These are phyloP conservation scores for Sicyos baderoa DNA, from an alignment of 306 rosid species.

Conservation along the genomic window DNA sequence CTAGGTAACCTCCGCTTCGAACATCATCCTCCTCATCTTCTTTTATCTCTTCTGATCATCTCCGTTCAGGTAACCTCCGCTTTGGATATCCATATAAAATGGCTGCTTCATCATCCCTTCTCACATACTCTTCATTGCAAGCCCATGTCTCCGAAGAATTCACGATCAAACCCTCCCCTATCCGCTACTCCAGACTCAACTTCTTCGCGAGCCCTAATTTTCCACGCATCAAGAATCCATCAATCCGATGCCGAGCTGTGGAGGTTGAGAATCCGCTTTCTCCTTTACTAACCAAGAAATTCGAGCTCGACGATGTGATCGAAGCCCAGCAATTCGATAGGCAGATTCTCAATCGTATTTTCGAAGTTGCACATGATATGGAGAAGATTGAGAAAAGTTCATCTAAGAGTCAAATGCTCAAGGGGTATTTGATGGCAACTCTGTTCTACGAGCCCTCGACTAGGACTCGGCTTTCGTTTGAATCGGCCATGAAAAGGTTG, in stretches of 20 bases:
- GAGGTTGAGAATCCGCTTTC: constrained; percentile 37
- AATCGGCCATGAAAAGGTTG: constrained; percentile 89
- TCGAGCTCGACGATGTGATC: constrained; percentile 71
- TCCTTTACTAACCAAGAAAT: constrained; percentile 40
- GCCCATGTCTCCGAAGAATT: constrained; percentile 28
- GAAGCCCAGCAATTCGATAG: constrained; percentile 83
- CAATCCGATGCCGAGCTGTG: constrained; percentile 32
- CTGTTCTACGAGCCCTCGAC: constrained; percentile 89
- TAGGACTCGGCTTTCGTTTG: constrained; percentile 83
- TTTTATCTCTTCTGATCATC: too few species aligned
- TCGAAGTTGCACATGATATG: constrained; percentile 69
- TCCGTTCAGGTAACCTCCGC: too few species aligned
- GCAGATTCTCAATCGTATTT: constrained; percentile 52
- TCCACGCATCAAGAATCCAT: constrained; percentile 20
- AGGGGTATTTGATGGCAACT: constrained; percentile 88
- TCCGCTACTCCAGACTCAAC: constrained; percentile 13
- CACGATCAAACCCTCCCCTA: constrained; percentile 19
- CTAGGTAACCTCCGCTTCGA: too few species aligned
- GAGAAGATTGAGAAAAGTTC: constrained; percentile 67
- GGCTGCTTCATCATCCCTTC: constrained; percentile 49
- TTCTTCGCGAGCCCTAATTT: constrained; percentile 20
- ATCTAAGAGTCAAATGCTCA: constrained; percentile 64
- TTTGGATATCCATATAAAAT: constrained; percentile 28
- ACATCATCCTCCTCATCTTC: too few species aligned
- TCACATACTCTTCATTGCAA: constrained; percentile 34